phyloP scores from a whole-genome alignment of 345 rosid species.

The Populus tremula region DNA sequence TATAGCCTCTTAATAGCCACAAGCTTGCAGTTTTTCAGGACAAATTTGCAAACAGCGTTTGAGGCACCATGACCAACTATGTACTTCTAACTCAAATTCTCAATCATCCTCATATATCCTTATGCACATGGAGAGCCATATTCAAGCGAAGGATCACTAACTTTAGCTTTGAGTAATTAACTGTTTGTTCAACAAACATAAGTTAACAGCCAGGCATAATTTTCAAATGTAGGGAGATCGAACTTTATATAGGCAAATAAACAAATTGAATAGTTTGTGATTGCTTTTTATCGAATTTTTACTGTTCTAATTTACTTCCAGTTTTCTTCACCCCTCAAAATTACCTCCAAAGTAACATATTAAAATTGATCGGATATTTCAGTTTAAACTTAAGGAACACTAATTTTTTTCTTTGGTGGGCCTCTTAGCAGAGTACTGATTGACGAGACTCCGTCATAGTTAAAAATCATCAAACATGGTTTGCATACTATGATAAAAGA shows the following conservation, averaged over 20 bases:
- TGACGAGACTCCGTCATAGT: neutral
- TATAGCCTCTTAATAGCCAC: slow-evolving; percentile 91
- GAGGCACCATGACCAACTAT: slow-evolving; percentile 89
- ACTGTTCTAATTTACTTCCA: neutral
- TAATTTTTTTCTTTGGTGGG: neutral
- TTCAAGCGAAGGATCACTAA: slow-evolving; percentile 92
- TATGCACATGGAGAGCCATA: slow-evolving; percentile 95
- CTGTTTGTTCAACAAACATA: slow-evolving; percentile 32
- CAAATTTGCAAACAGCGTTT: slow-evolving; percentile 88
- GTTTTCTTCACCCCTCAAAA: neutral
- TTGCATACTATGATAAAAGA: neutral
- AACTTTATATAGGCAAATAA: neutral
- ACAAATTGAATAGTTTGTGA: neutral
- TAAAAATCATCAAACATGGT: neutral
- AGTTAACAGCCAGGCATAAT: slow-evolving; percentile 1
- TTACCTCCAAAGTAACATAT: neutral
- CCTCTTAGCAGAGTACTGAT: neutral
- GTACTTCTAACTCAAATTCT: slow-evolving; percentile 87
- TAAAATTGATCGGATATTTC: neutral
- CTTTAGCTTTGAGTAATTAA: slow-evolving; percentile 71
- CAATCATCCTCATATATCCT: slow-evolving; percentile 99
- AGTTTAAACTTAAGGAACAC: neutral
- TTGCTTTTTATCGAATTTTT: neutral
- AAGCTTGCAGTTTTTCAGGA: slow-evolving; percentile 89
- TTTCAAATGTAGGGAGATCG: neutral